Base-by-base conservation (phyloP, 2,329 filamentous ascomycete species). In the Fusarium brevicatenulatum region DNA sequence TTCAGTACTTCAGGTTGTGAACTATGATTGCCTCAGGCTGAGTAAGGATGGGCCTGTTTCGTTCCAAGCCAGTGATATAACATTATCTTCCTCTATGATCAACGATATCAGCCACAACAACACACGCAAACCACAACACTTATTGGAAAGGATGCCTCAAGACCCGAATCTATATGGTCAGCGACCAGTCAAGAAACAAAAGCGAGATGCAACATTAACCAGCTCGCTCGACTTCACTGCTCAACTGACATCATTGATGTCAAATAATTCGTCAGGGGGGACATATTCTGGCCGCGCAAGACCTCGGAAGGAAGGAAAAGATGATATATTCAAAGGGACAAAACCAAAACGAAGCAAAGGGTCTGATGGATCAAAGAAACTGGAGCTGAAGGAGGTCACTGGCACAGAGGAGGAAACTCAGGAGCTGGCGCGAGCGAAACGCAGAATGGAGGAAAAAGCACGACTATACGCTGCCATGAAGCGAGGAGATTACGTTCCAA, bases 391-490 rank as follows among this genome's bases (percentile, higher is more conserved):
- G 73, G 86, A 90, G 34, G 82, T 88, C 18, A 79, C 84, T 30
- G 87, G 88, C 61, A 86, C 88, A 15, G 86, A 89, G 66, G 88
- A 91, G 58, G 90, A 92, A 76, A 91, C 92, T 66, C 88, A 88
- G 53, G 90, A 93, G 76, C 88, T 92, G 63, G 92, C 85, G 54
- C 90, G 92, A 63, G 92, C 93, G 28, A 92, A 91, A 80, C 89
- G 91, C 73, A 93, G 91, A 78, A 93, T 99, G 91, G 91, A 97
- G 79, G 92, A 95, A 83, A 99, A 99, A 82, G 94, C 93, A 7
- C 89, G 93, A 9, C 83, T 96, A 4, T 99, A 99, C 82, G 91
- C 93, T 11, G 93, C 93, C 42, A 92, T 99, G 90, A 97, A 97
- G 82, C 89, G 93, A 39, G 95, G 95, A n/a, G 92, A 97, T 78